Base-by-base conservation (phyloP, 164 flowering plant genomes). In the Vitis rotundifolia region DNA sequence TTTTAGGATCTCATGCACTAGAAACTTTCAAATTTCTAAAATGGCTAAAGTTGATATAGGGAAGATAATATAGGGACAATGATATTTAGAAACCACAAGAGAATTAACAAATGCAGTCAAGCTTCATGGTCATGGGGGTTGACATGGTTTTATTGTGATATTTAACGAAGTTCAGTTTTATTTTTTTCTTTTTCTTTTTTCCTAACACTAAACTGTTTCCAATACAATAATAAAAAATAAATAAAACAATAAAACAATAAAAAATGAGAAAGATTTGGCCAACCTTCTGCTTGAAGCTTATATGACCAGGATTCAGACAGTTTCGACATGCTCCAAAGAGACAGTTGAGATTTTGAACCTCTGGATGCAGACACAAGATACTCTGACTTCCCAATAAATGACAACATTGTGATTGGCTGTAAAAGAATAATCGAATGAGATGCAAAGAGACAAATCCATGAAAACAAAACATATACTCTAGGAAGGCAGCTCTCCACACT, bases 321-420 rank as follows among this genome's bases (percentile, higher is more conserved):
- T 75, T 78, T 86, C 69, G 95, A 88, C 86, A 89, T 56, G 60
- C 79, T 85, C 99, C 99, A 96, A n/a, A 96, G 80, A 63, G 86
- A 85, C 29, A 96, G 70, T 67, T 89, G 91, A 14, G 97, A 85
- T 26, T 75, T 82, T 67, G 88, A 83, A 70, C 87, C 92, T 47
- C 65, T 71, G 11, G 97, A 90, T 64, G 84, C 74, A 18, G 97
- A 83, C 57, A 93, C 90, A 68, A 96, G 86, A 77, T 82, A 86
- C 31, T 87, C 86, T 2, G 97, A 86, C 57, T 83, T 87, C 59
- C 97, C 94, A 70, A 81, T 81, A 77, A 96, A 96, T 69, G 88
- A 77, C 5, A 96, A 85, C 28, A 71, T 61, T 9, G 26, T 61
- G 15, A 90, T 90, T 66, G 89, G 86, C 99, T 95, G 92, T 11